phyloP scores from a whole-genome alignment of 1,284 basidiomycete species.

The Heterobasidion annosum region DNA sequence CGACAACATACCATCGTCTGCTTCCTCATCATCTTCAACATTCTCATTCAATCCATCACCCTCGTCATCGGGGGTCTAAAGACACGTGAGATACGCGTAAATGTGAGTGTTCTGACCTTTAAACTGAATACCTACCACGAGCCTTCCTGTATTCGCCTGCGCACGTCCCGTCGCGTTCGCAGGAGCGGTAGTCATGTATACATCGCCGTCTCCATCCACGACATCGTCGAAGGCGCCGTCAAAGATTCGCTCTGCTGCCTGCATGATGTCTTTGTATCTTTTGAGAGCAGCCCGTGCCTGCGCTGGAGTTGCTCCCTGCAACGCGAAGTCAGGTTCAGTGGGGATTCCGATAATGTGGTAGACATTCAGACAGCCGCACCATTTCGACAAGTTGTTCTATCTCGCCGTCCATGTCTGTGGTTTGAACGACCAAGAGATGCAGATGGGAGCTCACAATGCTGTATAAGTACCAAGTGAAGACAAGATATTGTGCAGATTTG shows the following conservation, averaged over 20 bases:
- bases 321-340: neutral
- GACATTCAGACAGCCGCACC: conserved; percentile 13
- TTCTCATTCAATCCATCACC: conserved; percentile 26
- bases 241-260: conserved; percentile 80
- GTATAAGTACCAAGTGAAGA: neutral
- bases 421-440: too few species aligned
- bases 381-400: conserved; percentile 29
- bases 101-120: neutral
- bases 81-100: neutral
- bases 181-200: conserved; percentile 15
- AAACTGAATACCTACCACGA: conserved; percentile 6
- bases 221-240: conserved; percentile 75
- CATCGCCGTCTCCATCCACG: conserved; percentile 38
- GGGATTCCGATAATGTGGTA: neutral
- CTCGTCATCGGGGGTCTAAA: conserved; percentile 51
- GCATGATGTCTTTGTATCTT: conserved; percentile 78
- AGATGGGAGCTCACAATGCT: conserved; percentile 8
- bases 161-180: conserved; percentile 14
- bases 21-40: conserved; percentile 39
- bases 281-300: conserved; percentile 74
- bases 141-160: conserved; percentile 17
- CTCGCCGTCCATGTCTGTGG: conserved; percentile 21
- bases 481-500: too few species aligned
- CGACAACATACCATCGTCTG: conserved; percentile 7
- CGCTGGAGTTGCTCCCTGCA: conserved; percentile 65